Percentiles rank a stretch among this genome's conserved stretches.
Conservation (phyloP, 2,329 filamentous ascomycete genomes). For the Chrysosporium queenslandicum region DNA sequence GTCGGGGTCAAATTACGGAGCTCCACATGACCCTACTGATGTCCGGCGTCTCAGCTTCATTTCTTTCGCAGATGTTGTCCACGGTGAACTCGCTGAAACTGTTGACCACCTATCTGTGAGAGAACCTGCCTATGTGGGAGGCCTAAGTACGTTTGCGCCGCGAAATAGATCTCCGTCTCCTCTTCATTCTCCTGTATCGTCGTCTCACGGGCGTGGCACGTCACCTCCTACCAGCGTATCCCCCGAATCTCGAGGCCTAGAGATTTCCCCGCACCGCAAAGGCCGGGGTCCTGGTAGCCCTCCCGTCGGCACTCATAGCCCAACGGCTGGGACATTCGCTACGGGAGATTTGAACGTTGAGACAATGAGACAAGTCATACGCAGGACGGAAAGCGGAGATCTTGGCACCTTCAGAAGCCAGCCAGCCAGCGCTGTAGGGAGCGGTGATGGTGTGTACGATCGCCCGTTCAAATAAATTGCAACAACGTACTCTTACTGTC, state of each 20-base stretch:
- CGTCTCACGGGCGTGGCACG: slow-evolving; percentile 56
- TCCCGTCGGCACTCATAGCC: slow-evolving; percentile 43
- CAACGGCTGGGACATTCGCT: slow-evolving; percentile 41
- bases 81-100: slow-evolving; percentile 50
- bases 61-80: slow-evolving; percentile 91
- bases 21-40: slow-evolving; percentile 60
- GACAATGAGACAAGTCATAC: slow-evolving; percentile 83
- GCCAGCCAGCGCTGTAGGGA: slow-evolving; percentile 4
- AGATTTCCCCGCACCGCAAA: slow-evolving; percentile 53
- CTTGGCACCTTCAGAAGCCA: slow-evolving; percentile 41
- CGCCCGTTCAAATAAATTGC: slow-evolving; percentile 24
- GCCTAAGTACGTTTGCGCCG: slow-evolving; percentile 43
- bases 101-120: slow-evolving; percentile 39
- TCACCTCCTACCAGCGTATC: slow-evolving; percentile 70
- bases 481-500: too few relatives aligned
- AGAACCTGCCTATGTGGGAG: slow-evolving; percentile 60
- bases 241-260: slow-evolving; percentile 62
- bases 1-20: slow-evolving; percentile 63
- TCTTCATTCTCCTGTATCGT: slow-evolving; percentile 36
- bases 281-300: slow-evolving; percentile 54
- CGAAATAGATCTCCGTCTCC: slow-evolving; percentile 40
- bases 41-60: slow-evolving; percentile 84
- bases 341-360: slow-evolving; percentile 70
- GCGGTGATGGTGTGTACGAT: slow-evolving; percentile 26
- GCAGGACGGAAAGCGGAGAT: slow-evolving; percentile 76